These are phyloP conservation scores for Pleurostoma richardsiae DNA, from an alignment of 2,329 filamentous ascomycete genomes.

Conservation along the genomic window DNA sequence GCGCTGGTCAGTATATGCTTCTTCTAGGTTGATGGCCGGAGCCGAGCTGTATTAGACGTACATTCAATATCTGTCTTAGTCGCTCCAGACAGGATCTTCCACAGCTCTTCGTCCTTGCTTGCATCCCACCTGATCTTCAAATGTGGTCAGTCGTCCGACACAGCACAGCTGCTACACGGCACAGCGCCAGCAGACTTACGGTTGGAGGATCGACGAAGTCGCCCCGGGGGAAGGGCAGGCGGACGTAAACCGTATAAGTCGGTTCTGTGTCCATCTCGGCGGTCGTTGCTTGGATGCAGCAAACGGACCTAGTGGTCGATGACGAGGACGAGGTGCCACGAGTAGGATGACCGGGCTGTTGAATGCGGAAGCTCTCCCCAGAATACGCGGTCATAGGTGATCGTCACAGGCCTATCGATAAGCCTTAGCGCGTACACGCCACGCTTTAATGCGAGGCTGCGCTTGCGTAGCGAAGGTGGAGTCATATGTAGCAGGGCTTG, in stretches of 20 bases:
- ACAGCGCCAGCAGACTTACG: constrained; percentile 41
- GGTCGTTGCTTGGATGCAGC: not conserved
- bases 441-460: not conserved
- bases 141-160: constrained; percentile 12
- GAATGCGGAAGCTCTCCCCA: not conserved
- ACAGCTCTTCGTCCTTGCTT: constrained; percentile 79
- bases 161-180: constrained; percentile 2
- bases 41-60: constrained; percentile 33
- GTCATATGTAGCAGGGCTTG: too few relatives aligned
- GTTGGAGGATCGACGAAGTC: constrained; percentile 87
- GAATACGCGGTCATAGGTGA: not conserved
- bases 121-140: constrained; percentile 80
- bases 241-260: constrained; percentile 72
- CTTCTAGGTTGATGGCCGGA: constrained; percentile 1
- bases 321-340: not conserved
- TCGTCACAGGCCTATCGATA: not conserved
- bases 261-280: constrained; percentile 35
- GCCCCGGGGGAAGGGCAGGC: constrained; percentile 82
- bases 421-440: not conserved
- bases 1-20: constrained; percentile 1
- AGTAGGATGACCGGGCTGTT: not conserved
- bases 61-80: constrained; percentile 85
- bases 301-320: too few relatives aligned
- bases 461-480: too few relatives aligned
- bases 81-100: constrained; percentile 81